Evolutionary conservation across 2,329 filamentous ascomycete genomes (phyloP), one percentile per base, ranked within the genome.

Genomic region (Fonsecaea pedrosoi): DNA sequence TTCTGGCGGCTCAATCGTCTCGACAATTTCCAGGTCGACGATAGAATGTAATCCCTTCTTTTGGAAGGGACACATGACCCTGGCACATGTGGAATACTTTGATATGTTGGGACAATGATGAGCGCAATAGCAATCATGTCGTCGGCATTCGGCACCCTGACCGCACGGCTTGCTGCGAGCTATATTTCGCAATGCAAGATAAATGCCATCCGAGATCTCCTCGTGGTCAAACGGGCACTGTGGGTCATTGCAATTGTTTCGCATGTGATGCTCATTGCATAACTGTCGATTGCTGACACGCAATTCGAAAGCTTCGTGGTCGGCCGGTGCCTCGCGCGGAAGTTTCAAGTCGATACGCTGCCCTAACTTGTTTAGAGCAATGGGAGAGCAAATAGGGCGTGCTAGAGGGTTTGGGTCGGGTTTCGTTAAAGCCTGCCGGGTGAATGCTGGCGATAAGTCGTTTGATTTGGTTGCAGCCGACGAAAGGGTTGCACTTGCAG

Each of bases 221-320:
- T 70, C 75, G 70, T 86, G 84, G 61, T 85, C 83, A 70, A 78
- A 85, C 5, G 59, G 25, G 6, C 74, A 74, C 62, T 80, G 81
- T 62, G 66, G 65, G 50, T 73, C 68, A 48, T 74, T 74, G 35
- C 72, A 71, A 15, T 35, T 56, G 18, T 25, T 40, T 42, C 64
- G 64, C 56, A 71, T 45, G 55, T 71, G 70, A 56, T 70, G 66
- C 21, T 71, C 64, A 57, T 70, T 70, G 62, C 70, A 71, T 53
- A 70, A 53, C 40, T 58, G 62, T 18, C 66, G 67, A 13, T 56
- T 63, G 6, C 42, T 37, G 18, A 58, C 54, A 34, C 68, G 70
- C n/a, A 54, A 9, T 13, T 64, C 30, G 56, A 67, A 71, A 12
- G 40, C 55, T 60, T 68, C 60, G 18, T 59, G 48, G 12, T 71